Evolutionary conservation across 306 rosid genomes (phyloP), one percentile per base, ranked within the genome.

Genomic region (Cucurbita argyrosperma): DNA sequence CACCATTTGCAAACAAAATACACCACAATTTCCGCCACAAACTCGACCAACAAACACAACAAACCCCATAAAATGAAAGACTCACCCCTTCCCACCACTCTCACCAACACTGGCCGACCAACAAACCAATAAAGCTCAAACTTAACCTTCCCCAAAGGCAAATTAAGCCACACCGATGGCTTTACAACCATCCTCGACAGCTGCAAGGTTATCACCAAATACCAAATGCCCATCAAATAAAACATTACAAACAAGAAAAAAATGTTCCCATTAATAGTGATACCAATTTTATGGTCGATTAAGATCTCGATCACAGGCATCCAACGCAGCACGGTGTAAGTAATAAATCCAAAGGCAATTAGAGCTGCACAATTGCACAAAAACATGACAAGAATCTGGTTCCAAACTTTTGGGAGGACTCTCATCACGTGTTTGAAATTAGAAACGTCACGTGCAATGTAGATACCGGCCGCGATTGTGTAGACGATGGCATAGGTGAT

Each of bases 1-100:
- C 86, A 76, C 1, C 91, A 87, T 79, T 90, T 93, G 81, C 97
- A 93, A 6, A 90, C 90, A 10, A 93, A 86, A 80, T 93, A 93
- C 18, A 90, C 69, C 74, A 93, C 89, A 0, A 94, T 87, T 73
- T 87, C 90, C 10, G 80, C 14, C 7, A 90, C 97, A 52, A 87
- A 86, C 42, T 80, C 80, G 14, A 83, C 79, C 68, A 85, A 75
- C 6, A 80, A 71, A 49, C 85, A 67, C 51, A 80, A 37, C 72
- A 85, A 19, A 4, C 80, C 76, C 72, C 85, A 82, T 1, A 87
- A 7, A 16, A 86, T 11, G 21, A 86, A 91, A 61, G 12, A 83
- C 2, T 42, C 50, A 1, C 77, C 67, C 72, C 81, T 82, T 1
- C 77, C 40, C 83, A 1, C 1, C 35, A 85, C 85, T 38, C 89